Evolutionary conservation across 2,329 filamentous ascomycete genomes (phyloP).

Genomic region (Chaetomium sp.): DNA sequence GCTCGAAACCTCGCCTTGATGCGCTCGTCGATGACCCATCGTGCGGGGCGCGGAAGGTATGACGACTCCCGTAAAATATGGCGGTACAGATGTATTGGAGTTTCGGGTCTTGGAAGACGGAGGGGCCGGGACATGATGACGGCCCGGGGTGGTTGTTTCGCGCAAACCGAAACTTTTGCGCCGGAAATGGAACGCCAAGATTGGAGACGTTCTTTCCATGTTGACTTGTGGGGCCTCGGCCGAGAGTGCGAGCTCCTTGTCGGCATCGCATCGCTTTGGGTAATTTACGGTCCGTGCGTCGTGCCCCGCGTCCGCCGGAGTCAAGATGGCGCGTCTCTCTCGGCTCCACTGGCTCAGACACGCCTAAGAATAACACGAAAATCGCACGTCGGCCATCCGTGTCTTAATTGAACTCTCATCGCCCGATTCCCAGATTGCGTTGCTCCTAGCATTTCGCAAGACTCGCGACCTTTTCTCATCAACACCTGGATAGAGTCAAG

Average conservation of each 20-base stretch:
- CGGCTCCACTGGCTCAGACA: conserved; percentile 14
- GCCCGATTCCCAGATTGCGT: background rate
- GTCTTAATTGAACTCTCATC: conserved; percentile 20
- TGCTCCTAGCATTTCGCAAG: background rate
- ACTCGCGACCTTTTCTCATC: too few species aligned
- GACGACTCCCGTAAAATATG: conserved; percentile 54
- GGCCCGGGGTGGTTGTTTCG: background rate
- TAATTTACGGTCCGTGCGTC: background rate
- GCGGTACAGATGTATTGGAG: conserved; percentile 45
- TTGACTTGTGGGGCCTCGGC: background rate
- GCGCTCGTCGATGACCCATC: conserved; percentile 35
- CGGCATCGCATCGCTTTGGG: background rate
- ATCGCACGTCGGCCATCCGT: conserved; percentile 19
- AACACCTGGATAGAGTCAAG: too few species aligned
- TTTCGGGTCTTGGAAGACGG: conserved; percentile 24
- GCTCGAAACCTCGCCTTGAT: conserved; percentile 44
- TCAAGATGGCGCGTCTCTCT: conserved; percentile 11
- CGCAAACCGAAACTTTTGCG: background rate
- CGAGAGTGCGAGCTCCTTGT: background rate
- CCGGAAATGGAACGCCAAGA: background rate
- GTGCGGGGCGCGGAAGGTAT: conserved; percentile 51
- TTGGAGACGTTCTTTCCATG: too few species aligned
- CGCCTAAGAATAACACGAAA: conserved; percentile 26
- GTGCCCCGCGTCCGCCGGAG: background rate
- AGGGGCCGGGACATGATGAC: conserved; percentile 31